Conservation (phyloP, 805 yeast species). For the Cyberlindnera lachancei region DNA sequence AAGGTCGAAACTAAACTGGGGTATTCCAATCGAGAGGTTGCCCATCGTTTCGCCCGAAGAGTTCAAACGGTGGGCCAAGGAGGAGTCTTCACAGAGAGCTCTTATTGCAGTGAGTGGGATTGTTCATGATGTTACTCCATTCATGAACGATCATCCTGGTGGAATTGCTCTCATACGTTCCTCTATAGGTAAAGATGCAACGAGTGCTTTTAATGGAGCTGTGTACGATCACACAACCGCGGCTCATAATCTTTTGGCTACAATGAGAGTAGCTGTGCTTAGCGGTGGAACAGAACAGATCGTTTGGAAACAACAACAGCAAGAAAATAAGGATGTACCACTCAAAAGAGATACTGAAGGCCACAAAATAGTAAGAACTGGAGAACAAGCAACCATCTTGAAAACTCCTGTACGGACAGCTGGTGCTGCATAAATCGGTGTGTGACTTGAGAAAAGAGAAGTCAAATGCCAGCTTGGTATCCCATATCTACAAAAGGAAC, state of each 20-base stretch:
- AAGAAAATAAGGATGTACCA: conserved; percentile 57
- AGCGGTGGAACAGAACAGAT: conserved; percentile 76
- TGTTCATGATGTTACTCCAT: conserved; percentile 89
- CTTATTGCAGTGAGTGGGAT: conserved; percentile 83
- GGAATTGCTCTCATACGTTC: conserved; percentile 73
- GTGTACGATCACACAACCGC: conserved; percentile 92
- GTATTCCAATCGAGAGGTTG: conserved; percentile 81
- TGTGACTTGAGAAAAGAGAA: too few relatives aligned
- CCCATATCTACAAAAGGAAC: too few relatives aligned
- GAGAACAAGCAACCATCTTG: conserved; percentile 47
- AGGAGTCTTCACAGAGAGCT: conserved; percentile 44
- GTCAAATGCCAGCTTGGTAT: too few relatives aligned
- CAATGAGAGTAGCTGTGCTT: conserved; percentile 87
- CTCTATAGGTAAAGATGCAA: conserved; percentile 89
- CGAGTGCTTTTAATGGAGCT: conserved; percentile 91
- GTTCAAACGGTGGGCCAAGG: conserved; percentile 31
- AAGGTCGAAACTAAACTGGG: conserved; percentile 82
- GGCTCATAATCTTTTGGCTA: conserved; percentile 82
- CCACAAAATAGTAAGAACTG: conserved; percentile 49
- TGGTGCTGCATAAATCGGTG: conserved; percentile 52
- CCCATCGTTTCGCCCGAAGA: conserved; percentile 60
- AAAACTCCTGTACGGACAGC: conserved; percentile 43
- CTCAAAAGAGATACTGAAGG: conserved; percentile 48
- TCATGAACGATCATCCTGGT: conserved; percentile 90
- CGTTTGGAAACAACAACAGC: conserved; percentile 71